Evolutionary conservation across 2,329 filamentous ascomycete genomes (phyloP).

Genomic region (Sporothrix sp.): DNA sequence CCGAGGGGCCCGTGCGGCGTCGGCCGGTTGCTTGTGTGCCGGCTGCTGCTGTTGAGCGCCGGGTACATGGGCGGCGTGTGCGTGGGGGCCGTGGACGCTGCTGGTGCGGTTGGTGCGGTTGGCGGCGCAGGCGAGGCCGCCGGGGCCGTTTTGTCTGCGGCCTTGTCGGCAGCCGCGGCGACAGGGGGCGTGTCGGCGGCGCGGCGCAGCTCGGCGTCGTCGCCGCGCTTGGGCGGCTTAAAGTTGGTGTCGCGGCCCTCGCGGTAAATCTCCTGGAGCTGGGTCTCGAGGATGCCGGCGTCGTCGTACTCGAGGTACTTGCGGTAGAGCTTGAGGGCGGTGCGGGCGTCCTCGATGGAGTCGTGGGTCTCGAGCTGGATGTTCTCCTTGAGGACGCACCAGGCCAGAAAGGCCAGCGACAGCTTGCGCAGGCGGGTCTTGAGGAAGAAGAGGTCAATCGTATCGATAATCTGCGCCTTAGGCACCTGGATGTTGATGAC

Average conservation of each 20-base stretch:
- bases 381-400: slow-evolving; percentile 82
- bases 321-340: slow-evolving; percentile 76
- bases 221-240: slow-evolving; percentile 41
- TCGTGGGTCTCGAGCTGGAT: slow-evolving; percentile 92
- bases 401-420: slow-evolving; percentile 82
- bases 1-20: background rate
- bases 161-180: background rate
- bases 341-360: slow-evolving; percentile 88
- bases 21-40: background rate
- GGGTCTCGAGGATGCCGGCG: slow-evolving; percentile 71
- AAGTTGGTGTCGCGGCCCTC: slow-evolving; percentile 38
- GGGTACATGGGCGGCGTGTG: background rate
- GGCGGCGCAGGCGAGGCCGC: background rate
- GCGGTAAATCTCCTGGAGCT: slow-evolving; percentile 77
- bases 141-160: background rate
- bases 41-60: background rate
- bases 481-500: slow-evolving; percentile 98
- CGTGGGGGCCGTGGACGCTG: background rate
- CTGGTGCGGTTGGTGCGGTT: background rate
- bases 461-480: slow-evolving; percentile 83
- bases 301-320: slow-evolving; percentile 87
- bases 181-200: slow-evolving; percentile 44
- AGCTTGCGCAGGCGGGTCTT: slow-evolving; percentile 74
- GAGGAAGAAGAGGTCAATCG: slow-evolving; percentile 83
- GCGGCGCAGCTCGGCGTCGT: slow-evolving; percentile 23